phyloP scores from a whole-genome alignment of 257 asterid species.

The Datura wrightii region DNA sequence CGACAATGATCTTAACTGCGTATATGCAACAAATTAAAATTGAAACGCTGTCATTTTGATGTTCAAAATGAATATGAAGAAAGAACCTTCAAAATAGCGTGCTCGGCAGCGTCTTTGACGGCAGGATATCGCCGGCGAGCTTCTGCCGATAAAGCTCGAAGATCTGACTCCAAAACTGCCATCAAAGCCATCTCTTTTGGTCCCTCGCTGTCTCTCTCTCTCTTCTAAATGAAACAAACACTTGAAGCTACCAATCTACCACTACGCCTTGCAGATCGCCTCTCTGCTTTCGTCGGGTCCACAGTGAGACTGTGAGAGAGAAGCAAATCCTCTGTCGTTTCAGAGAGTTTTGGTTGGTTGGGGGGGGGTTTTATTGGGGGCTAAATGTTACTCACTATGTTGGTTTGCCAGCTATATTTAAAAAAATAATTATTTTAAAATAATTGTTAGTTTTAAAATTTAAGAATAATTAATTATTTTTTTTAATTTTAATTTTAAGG shows the following conservation, averaged over 20 bases:
- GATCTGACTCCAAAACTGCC: constrained; percentile 97
- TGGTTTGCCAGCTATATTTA: no score
- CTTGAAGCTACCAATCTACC: neutral
- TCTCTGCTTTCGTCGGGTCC: neutral
- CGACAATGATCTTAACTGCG: constrained; percentile 88
- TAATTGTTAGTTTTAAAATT: no score
- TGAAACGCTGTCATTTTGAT: neutral
- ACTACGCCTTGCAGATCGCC: neutral
- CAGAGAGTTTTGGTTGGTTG: no score
- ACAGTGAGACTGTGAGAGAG: neutral
- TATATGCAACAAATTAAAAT: neutral
- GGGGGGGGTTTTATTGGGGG: no score
- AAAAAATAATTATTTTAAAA: no score
- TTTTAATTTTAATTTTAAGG: no score
- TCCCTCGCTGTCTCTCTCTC: neutral
- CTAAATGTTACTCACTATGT: no score
- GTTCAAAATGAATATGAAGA: neutral
- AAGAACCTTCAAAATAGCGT: constrained; percentile 85
- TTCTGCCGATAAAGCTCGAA: constrained; percentile 93
- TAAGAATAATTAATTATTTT: no score
- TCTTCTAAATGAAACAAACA: no score
- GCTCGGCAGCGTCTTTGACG: constrained; percentile 98
- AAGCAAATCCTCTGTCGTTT: neutral
- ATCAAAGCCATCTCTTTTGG: constrained; percentile 76
- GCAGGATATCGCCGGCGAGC: constrained; percentile 98